Conservation (phyloP, 2,329 filamentous ascomycete genomes). For the Neopestalotiopsis sp. region DNA sequence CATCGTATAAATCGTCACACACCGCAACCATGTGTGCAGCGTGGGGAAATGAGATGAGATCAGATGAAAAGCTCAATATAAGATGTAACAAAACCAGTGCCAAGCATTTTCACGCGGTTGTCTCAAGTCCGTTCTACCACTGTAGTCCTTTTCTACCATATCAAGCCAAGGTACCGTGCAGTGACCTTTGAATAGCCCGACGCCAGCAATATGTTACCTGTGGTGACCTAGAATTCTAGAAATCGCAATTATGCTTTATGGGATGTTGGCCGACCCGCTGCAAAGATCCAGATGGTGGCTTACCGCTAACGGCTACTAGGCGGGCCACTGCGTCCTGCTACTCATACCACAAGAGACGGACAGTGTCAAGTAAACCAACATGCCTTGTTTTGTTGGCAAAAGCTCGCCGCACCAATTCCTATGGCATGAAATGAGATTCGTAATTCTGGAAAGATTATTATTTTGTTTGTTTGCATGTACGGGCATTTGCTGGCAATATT, state of each 20-base stretch:
- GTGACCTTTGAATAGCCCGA: not conserved
- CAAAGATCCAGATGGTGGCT: conserved; percentile 3
- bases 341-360: not conserved
- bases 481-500: not conserved
- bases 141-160: not conserved
- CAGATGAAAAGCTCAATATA: not conserved
- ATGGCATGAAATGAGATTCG: not conserved
- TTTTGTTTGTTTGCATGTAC: not conserved
- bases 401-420: not conserved
- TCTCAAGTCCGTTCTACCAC: not conserved
- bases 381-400: not conserved
- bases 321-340: not conserved
- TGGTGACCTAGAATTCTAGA: not conserved
- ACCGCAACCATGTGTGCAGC: not conserved
- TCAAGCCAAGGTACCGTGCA: conserved; percentile 1
- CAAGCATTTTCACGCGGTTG: not conserved
- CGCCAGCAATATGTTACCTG: not conserved
- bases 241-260: conserved; percentile 1
- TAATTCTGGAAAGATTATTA: not conserved
- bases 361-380: conserved; percentile 1
- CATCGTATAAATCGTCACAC: not conserved
- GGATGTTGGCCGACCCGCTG: conserved; percentile 1
- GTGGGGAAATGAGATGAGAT: not conserved
- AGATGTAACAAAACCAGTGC: not conserved
- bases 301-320: not conserved